A percentile compares a stretch with the other conserved stretches of the same genome.
phyloP scores from a whole-genome alignment of 768 basidiomycete genomes.

The Tricholoma flavovirens region DNA sequence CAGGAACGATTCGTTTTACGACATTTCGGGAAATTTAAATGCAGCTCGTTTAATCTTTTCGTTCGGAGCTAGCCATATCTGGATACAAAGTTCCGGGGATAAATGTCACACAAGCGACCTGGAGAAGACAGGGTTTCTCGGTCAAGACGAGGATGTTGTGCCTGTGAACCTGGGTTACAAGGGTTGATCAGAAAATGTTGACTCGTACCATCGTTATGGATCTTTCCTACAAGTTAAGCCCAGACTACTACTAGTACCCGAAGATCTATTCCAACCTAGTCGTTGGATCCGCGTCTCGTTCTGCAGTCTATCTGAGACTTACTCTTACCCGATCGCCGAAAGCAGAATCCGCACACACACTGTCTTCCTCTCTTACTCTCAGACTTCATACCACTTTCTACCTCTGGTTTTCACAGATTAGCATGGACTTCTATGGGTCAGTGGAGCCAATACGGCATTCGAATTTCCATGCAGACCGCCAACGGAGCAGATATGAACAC shows the following conservation, averaged over 20 bases:
- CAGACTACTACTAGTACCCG: not conserved
- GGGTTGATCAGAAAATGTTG: constrained; percentile 37
- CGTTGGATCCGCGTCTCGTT: constrained; percentile 40
- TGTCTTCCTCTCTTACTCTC: constrained; percentile 12
- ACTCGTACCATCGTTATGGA: not conserved
- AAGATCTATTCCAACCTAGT: constrained; percentile 14
- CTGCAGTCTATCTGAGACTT: constrained; percentile 42
- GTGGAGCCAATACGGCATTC: constrained; percentile 21
- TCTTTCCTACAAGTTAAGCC: constrained; percentile 22
- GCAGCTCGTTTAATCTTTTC: constrained; percentile 28
- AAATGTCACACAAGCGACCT: constrained; percentile 32
- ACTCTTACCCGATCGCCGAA: constrained; percentile 35
- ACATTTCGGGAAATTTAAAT: constrained; percentile 31
- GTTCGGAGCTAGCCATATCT: constrained; percentile 46
- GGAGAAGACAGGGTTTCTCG: constrained; percentile 35
- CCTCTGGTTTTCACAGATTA: constrained; percentile 19
- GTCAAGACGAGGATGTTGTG: constrained; percentile 41
- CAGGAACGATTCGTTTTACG: constrained; percentile 20
- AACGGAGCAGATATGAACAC: constrained; percentile 33
- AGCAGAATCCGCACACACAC: constrained; percentile 19
- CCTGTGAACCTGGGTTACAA: constrained; percentile 40
- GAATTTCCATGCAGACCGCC: constrained; percentile 19
- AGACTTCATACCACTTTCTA: constrained; percentile 9
- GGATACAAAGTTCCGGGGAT: constrained; percentile 40
- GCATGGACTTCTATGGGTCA: constrained; percentile 15